Evolutionary conservation across 2,329 filamentous ascomycete genomes (phyloP).

Genomic region (Fusarium sp.): DNA sequence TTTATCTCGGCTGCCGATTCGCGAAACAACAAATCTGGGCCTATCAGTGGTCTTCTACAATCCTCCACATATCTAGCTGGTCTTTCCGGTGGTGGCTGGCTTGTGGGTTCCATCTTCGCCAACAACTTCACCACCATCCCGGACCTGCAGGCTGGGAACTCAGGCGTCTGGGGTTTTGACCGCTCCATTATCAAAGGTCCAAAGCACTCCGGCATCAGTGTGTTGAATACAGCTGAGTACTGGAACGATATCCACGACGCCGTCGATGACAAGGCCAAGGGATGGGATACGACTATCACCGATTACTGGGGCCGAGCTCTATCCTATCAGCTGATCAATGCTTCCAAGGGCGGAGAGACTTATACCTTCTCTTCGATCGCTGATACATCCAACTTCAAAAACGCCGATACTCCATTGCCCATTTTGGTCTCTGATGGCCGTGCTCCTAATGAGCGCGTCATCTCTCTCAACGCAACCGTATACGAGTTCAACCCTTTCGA

Average conservation of each 20-base stretch:
- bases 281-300: conserved; percentile 75
- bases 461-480: conserved; percentile 70
- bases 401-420: conserved; percentile 61
- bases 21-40: conserved; percentile 65
- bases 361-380: conserved; percentile 84
- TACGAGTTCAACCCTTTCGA: conserved; percentile 77
- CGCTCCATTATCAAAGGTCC: conserved; percentile 59
- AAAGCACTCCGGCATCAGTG: conserved; percentile 52
- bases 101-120: conserved; percentile 81
- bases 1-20: conserved; percentile 84
- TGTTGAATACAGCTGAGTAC: conserved; percentile 46
- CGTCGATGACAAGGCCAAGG: conserved; percentile 54
- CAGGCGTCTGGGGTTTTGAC: conserved; percentile 58
- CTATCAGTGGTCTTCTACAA: conserved; percentile 85
- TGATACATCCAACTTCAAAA: conserved; percentile 59
- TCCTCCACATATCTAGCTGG: conserved; percentile 84
- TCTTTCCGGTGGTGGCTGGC: conserved; percentile 86
- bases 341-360: conserved; percentile 76
- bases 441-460: conserved; percentile 57
- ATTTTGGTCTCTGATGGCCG: conserved; percentile 65
- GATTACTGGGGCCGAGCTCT: conserved; percentile 91
- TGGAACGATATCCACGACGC: conserved; percentile 53
- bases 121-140: conserved; percentile 82
- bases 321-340: conserved; percentile 86
- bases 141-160: conserved; percentile 49